A percentile compares a stretch with the other conserved stretches of the same genome.
Conservation (phyloP, 768 basidiomycete species). For the Dioszegia aurantiaca region DNA sequence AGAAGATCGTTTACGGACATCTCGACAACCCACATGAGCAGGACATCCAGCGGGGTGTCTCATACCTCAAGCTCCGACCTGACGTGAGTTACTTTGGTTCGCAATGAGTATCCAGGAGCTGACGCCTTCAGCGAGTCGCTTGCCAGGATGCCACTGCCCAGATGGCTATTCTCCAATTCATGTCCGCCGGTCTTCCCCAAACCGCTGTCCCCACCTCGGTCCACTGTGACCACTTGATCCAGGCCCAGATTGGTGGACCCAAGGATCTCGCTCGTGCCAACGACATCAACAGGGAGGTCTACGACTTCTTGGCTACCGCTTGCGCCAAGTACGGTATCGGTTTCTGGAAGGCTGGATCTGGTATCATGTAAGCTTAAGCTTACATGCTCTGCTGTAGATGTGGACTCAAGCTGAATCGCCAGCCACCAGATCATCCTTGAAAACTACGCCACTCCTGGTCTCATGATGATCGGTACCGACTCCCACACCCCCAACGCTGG, state of each 20-base stretch:
- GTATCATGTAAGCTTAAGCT: conserved; percentile 65
- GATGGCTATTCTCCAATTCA: conserved; percentile 99
- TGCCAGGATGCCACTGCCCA: conserved; percentile 60
- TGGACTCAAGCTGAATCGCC: conserved; percentile 2
- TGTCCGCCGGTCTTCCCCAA: conserved; percentile 98
- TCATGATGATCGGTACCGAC: conserved; percentile 99
- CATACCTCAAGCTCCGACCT: conserved; percentile 95
- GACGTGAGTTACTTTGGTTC: conserved; percentile 66
- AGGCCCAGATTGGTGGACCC: conserved; percentile 89
- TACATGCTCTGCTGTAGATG: conserved; percentile 7
- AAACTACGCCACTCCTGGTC: conserved; percentile 99
- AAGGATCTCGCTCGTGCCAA: conserved; percentile 91
- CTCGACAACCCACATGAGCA: conserved; percentile 77
- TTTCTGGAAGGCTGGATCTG: conserved; percentile 98
- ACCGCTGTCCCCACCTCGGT: conserved; percentile 97
- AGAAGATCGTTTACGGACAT: conserved; percentile 98
- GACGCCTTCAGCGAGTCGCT: conserved; percentile 54
- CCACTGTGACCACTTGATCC: conserved; percentile 98
- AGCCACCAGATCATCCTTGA: conserved; percentile 94
- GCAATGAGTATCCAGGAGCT: conserved; percentile 1
- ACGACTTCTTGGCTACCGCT: conserved; percentile 96
- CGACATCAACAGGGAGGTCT: conserved; percentile 95
- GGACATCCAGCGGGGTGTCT: conserved; percentile 73
- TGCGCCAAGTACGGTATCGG: conserved; percentile 98
- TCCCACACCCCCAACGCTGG: conserved; percentile 99